These are phyloP conservation scores for Cryoendolithus antarcticus DNA, from an alignment of 2,329 filamentous ascomycete species.

Conservation along the genomic window DNA sequence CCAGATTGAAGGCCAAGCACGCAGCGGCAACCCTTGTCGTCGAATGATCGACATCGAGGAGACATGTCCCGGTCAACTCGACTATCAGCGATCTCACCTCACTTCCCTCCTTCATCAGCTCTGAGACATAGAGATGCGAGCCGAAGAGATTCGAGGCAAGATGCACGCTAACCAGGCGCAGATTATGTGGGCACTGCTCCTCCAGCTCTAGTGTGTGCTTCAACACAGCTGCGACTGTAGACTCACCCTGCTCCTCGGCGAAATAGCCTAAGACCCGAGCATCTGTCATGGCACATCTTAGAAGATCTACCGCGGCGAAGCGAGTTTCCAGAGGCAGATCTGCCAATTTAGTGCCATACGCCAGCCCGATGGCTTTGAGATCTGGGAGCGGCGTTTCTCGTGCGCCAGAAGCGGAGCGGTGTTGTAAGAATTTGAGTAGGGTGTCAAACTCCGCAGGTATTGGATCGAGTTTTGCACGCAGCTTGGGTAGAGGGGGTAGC, in stretches of 20 bases:
- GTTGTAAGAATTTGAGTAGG: slow-evolving; percentile 60
- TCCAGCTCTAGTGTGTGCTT: slow-evolving; percentile 45
- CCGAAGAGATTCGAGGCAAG: slow-evolving; percentile 77
- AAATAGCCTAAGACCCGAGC: slow-evolving; percentile 69
- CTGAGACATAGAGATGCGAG: slow-evolving; percentile 54
- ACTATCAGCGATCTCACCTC: slow-evolving; percentile 44
- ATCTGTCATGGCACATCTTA: slow-evolving; percentile 67
- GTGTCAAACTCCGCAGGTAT: slow-evolving; percentile 39
- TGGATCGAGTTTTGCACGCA: slow-evolving; percentile 61
- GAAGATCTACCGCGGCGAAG: slow-evolving; percentile 76
- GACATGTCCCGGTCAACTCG: slow-evolving; percentile 59
- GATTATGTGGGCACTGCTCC: slow-evolving; percentile 59
- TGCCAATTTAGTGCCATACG: slow-evolving; percentile 8
- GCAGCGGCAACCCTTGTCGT: slow-evolving; percentile 72
- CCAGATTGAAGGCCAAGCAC: slow-evolving; percentile 72
- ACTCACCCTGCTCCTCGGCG: slow-evolving; percentile 54
- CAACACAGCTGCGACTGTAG: slow-evolving; percentile 53
- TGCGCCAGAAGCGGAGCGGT: slow-evolving; percentile 42
- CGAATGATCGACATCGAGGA: slow-evolving; percentile 63
- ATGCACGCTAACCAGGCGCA: slow-evolving; percentile 73
- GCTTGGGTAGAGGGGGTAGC: slow-evolving; percentile 68
- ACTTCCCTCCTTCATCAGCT: slow-evolving; percentile 26
- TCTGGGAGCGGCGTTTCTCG: slow-evolving; percentile 60
- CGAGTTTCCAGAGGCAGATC: slow-evolving; percentile 51
- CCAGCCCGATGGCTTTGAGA: slow-evolving; percentile 47